Conservation (phyloP, 192 early-diverging fungal genomes). For the Funneliformis mosseae region DNA sequence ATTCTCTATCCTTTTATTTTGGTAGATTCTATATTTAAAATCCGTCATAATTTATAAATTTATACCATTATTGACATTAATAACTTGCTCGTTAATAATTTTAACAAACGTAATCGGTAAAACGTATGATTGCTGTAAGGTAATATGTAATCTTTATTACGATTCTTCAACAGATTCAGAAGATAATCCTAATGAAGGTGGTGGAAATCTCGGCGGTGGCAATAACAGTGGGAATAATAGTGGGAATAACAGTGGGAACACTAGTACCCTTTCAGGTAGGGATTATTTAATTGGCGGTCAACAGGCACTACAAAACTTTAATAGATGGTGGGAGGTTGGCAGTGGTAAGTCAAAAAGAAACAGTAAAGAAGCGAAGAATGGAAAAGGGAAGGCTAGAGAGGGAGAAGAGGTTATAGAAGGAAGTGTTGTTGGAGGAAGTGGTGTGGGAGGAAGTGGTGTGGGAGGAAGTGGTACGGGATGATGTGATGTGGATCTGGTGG, state of each 20-base stretch:
- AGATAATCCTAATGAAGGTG: background rate
- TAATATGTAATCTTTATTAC: background rate
- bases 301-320: background rate
- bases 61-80: conserved; percentile 17
- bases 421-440: too few species aligned
- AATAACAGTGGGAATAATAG: background rate
- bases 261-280: too few species aligned
- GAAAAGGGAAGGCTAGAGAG: too few species aligned
- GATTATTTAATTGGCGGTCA: background rate
- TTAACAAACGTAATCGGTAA: background rate
- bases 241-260: background rate
- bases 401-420: too few species aligned
- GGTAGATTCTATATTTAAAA: background rate
- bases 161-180: background rate
- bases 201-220: background rate
- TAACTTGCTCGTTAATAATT: background rate
- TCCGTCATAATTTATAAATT: background rate
- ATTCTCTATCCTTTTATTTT: background rate
- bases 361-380: background rate
- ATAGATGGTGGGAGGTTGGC: background rate
- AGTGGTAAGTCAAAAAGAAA: background rate
- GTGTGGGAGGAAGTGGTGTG: too few species aligned
- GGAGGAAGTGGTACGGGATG: too few species aligned
- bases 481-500: too few species aligned
- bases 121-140: background rate